Percentiles rank a stretch among this genome's conserved stretches.
Conservation (phyloP, 805 yeast species). For the Blastobotrys peoriensis region DNA sequence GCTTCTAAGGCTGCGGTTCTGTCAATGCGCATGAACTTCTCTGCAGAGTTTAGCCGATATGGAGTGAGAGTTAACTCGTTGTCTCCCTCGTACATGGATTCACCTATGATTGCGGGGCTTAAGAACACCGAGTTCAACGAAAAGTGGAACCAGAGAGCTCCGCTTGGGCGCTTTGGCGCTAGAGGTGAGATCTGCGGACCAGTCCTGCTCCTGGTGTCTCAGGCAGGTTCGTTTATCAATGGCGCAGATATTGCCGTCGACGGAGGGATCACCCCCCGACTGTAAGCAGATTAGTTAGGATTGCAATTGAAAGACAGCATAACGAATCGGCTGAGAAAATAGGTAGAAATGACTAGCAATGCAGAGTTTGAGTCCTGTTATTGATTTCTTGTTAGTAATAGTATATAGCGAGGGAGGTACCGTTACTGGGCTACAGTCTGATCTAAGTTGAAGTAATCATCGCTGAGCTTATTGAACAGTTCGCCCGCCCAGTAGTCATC, state of each 20-base stretch:
- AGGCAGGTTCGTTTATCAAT: slow-evolving; percentile 2
- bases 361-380: no score
- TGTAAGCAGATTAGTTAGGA: no score
- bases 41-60: slow-evolving; percentile 5
- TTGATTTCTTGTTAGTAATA: no score
- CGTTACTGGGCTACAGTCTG: no score
- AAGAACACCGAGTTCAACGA: background rate
- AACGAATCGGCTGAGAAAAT: slow-evolving; percentile 1
- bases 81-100: slow-evolving; percentile 44
- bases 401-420: no score
- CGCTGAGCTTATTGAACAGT: no score
- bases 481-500: no score
- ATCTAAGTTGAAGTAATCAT: no score
- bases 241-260: slow-evolving; percentile 7
- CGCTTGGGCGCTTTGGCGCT: slow-evolving; percentile 6
- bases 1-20: slow-evolving; percentile 7
- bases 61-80: slow-evolving; percentile 41
- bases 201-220: background rate
- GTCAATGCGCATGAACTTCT: slow-evolving; percentile 3
- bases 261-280: slow-evolving; percentile 1
- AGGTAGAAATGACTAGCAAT: no score
- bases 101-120: slow-evolving; percentile 4
- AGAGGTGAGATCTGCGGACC: slow-evolving; percentile 5
- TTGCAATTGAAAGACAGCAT: background rate
- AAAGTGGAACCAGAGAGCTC: background rate